Evolutionary conservation across 2,329 filamentous ascomycete genomes (phyloP).

Genomic region (Colletotrichum plurivorum): DNA sequence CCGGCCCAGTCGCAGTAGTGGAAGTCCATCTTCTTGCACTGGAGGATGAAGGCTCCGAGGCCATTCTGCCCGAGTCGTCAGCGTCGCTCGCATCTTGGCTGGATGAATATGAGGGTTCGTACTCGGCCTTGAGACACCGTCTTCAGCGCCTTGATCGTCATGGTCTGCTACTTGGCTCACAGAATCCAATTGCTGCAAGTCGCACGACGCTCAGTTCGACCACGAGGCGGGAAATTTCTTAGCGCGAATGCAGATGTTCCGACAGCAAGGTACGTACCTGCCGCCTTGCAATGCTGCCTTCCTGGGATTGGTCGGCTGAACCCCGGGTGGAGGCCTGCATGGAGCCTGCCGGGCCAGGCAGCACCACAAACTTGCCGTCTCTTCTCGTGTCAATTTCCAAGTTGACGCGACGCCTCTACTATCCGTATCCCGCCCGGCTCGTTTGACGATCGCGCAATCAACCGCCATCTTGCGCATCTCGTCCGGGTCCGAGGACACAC

Average conservation of each 20-base stretch:
- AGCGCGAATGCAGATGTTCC: conserved; percentile 33
- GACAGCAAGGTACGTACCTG: conserved; percentile 30
- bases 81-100: neutral
- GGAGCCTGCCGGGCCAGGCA: conserved; percentile 13
- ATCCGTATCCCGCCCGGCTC: neutral
- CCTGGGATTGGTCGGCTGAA: conserved; percentile 23
- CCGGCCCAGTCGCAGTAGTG: conserved; percentile 98
- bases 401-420: conserved; percentile 23
- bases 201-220: conserved; percentile 23
- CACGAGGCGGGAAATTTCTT: conserved; percentile 37
- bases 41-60: conserved; percentile 95
- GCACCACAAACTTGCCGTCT: conserved; percentile 36
- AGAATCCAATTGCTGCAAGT: conserved; percentile 25
- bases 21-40: conserved; percentile 96
- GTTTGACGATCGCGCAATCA: conserved; percentile 10
- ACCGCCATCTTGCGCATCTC: conserved; percentile 9
- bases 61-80: conserved; percentile 77
- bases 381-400: conserved; percentile 32
- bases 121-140: conserved; percentile 69
- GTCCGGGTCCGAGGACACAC: conserved; percentile 3
- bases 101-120: conserved; percentile 41
- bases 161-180: conserved; percentile 45
- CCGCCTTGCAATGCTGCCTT: neutral
- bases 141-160: conserved; percentile 70
- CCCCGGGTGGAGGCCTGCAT: conserved; percentile 12